These are phyloP conservation scores for Cordyceps pruinosa DNA, from an alignment of 2,329 filamentous ascomycete species.

Conservation along the genomic window DNA sequence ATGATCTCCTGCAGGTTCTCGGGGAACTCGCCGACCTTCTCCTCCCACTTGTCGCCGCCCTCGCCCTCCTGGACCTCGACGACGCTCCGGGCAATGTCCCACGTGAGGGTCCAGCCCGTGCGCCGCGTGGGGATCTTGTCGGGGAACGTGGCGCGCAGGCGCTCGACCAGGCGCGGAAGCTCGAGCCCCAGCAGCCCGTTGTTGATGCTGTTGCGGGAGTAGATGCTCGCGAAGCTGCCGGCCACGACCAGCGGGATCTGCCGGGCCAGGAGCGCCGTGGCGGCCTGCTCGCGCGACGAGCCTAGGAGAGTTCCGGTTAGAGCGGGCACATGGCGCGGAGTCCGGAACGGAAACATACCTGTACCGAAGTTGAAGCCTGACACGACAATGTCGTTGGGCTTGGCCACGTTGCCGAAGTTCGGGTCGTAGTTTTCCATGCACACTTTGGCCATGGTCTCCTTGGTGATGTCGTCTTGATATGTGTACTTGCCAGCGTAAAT, in stretches of 20 bases:
- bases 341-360: no score
- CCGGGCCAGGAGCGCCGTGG: conserved; percentile 77
- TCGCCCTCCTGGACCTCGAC: conserved; percentile 18
- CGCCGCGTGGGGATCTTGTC: conserved; percentile 57
- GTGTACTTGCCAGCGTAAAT: conserved; percentile 82
- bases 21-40: conserved; percentile 21
- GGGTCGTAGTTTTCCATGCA: conserved; percentile 94
- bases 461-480: conserved; percentile 76
- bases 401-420: conserved; percentile 56
- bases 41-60: conserved; percentile 17
- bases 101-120: conserved; percentile 62
- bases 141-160: conserved; percentile 56
- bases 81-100: conserved; percentile 16
- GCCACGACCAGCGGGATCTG: conserved; percentile 73
- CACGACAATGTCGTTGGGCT: conserved; percentile 72
- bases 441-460: conserved; percentile 75
- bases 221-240: conserved; percentile 80
- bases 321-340: no score
- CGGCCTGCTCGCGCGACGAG: conserved; percentile 72
- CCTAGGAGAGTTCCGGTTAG: no score
- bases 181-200: conserved; percentile 70
- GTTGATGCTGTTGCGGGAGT: conserved; percentile 69
- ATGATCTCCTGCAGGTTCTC: conserved; percentile 22
- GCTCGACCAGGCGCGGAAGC: conserved; percentile 57
- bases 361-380: conserved; percentile 88